These are phyloP conservation scores for Cyberlindnera petersonii DNA, from an alignment of 805 yeast genomes.

Conservation along the genomic window DNA sequence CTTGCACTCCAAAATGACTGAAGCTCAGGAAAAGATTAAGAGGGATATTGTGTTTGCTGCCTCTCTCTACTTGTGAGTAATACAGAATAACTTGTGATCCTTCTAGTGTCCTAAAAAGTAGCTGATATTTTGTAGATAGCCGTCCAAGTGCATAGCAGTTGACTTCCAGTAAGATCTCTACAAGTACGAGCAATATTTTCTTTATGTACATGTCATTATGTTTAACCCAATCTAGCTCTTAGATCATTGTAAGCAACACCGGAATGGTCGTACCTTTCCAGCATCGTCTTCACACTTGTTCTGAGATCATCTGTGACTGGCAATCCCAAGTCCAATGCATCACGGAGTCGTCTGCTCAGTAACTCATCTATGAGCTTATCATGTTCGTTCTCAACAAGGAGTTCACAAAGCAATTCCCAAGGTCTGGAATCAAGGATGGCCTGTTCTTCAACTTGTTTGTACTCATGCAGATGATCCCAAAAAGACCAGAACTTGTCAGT, in stretches of 20 bases:
- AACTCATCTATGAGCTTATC: constrained; percentile 18
- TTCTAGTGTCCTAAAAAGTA: too few relatives aligned
- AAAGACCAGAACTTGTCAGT: constrained; percentile 16
- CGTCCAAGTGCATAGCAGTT: too few relatives aligned
- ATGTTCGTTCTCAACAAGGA: constrained; percentile 14
- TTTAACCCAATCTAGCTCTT: constrained; percentile 5
- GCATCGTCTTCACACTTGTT: constrained; percentile 1
- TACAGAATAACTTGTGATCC: too few relatives aligned
- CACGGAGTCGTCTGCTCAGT: constrained; percentile 12
- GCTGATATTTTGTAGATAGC: too few relatives aligned
- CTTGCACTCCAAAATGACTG: constrained; percentile 84
- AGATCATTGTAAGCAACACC: constrained; percentile 15
- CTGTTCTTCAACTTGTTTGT: neutral
- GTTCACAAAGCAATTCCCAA: constrained; percentile 18
- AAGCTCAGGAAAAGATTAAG: constrained; percentile 91
- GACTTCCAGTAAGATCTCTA: too few relatives aligned
- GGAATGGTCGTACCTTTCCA: constrained; percentile 16
- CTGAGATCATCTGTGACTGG: constrained; percentile 5
- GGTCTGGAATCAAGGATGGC: constrained; percentile 21
- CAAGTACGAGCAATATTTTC: too few relatives aligned
- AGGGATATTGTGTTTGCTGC: constrained; percentile 98
- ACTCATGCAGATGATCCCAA: constrained; percentile 16
- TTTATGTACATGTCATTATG: constrained; percentile 6
- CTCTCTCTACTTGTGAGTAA: constrained; percentile 64
- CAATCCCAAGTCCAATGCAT: constrained; percentile 9